These are phyloP conservation scores for Aspergillus kassunensis DNA, from an alignment of 495 filamentous ascomycete genomes.

Conservation along the genomic window DNA sequence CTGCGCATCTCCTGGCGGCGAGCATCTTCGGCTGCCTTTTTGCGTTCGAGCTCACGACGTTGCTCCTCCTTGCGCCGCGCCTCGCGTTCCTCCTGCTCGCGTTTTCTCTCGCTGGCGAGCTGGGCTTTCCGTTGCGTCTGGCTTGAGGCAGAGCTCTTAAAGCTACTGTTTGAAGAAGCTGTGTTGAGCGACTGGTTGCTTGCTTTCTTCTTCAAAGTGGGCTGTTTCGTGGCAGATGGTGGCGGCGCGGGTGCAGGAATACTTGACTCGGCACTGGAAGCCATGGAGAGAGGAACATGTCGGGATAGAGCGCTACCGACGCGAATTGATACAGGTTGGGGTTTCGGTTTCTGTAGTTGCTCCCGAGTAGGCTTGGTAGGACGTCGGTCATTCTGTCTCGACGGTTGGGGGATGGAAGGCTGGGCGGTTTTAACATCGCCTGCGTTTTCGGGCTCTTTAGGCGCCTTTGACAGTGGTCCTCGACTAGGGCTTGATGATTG, in stretches of 20 bases:
- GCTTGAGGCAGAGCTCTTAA: conserved; percentile 65
- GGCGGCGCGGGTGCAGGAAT: conserved; percentile 38
- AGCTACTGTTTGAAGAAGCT: conserved; percentile 58
- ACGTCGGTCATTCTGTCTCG: conserved; percentile 56
- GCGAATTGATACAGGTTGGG: conserved; percentile 73
- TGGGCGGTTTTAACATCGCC: conserved; percentile 43
- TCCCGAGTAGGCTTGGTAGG: conserved; percentile 71
- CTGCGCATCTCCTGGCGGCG: conserved; percentile 46
- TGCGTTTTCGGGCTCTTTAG: conserved; percentile 34
- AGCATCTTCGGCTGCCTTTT: conserved; percentile 55
- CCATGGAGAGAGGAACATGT: conserved; percentile 57
- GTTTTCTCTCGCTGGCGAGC: conserved; percentile 69
- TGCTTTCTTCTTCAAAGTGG: conserved; percentile 55
- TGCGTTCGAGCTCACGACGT: conserved; percentile 73
- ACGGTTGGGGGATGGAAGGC: conserved; percentile 46
- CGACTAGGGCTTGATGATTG: conserved; percentile 25
- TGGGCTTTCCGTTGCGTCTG: conserved; percentile 55
- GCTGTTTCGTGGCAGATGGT: conserved; percentile 43
- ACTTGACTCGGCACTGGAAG: conserved; percentile 58
- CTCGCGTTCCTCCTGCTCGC: conserved; percentile 72
- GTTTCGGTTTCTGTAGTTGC: conserved; percentile 58
- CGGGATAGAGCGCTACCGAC: conserved; percentile 68
- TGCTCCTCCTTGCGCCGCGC: conserved; percentile 74
- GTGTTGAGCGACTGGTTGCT: conserved; percentile 66
- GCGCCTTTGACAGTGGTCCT: conserved; percentile 49